Conservation (phyloP, 805 yeast genomes). For the Nakazawaea anatomiae region DNA sequence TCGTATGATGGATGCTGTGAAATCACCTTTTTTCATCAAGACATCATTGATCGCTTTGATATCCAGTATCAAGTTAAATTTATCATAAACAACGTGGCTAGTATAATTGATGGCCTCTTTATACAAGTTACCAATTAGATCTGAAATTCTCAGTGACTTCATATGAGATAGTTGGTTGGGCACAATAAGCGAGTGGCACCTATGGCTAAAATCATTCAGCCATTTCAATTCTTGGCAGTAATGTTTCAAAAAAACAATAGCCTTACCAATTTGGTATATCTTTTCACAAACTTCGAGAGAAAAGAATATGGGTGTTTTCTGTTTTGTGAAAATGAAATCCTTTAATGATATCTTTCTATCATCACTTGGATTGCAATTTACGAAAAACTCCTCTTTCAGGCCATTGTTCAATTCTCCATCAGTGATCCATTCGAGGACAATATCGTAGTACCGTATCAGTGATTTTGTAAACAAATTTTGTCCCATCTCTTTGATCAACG, state of each 20-base stretch:
- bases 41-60: constrained; percentile 60
- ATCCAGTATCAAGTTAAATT: constrained; percentile 45
- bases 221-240: constrained; percentile 67
- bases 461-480: constrained; percentile 36
- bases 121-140: constrained; percentile 37
- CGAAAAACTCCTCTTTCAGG: constrained; percentile 60
- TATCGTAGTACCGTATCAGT: constrained; percentile 53
- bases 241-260: constrained; percentile 54
- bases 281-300: constrained; percentile 31
- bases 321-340: constrained; percentile 29
- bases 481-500: constrained; percentile 37
- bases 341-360: not conserved
- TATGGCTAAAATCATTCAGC: constrained; percentile 39
- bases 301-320: constrained; percentile 41
- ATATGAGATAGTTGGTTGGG: constrained; percentile 28
- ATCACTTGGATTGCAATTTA: constrained; percentile 12
- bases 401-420: constrained; percentile 47
- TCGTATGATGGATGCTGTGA: constrained; percentile 57
- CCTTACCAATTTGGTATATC: constrained; percentile 66
- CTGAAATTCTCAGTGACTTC: constrained; percentile 21
- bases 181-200: constrained; percentile 11
- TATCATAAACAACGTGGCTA: constrained; percentile 40
- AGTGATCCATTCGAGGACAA: constrained; percentile 61
- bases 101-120: constrained; percentile 47
- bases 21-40: constrained; percentile 75